Evolutionary conservation across 140 eudicot genomes (phyloP).

Genomic region (Senecio squalidus): DNA sequence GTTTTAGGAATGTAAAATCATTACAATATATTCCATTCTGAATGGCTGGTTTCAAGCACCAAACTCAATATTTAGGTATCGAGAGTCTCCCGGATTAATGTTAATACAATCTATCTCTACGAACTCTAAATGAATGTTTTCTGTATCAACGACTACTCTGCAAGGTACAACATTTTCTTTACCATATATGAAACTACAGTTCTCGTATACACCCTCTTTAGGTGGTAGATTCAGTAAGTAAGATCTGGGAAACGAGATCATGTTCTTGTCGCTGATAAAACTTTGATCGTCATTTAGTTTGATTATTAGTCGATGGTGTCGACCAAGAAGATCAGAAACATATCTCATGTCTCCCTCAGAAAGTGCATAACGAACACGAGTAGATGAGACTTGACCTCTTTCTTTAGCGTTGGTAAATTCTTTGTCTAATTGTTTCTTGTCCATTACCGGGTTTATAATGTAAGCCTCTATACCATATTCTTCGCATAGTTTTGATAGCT

Average conservation of each 20-base stretch:
- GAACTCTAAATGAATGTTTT: constrained; percentile 58
- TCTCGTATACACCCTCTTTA: constrained; percentile 66
- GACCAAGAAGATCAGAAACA: constrained; percentile 88
- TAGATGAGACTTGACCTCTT: constrained; percentile 95
- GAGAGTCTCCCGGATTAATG: constrained; percentile 29
- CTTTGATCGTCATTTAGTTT: constrained; percentile 30
- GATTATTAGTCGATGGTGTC: constrained; percentile 70
- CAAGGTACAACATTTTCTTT: constrained; percentile 50
- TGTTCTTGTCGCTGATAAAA: constrained; percentile 20
- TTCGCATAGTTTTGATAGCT: constrained; percentile 59
- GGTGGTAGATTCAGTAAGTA: constrained; percentile 86
- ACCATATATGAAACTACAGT: constrained; percentile 45
- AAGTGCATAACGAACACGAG: constrained; percentile 93
- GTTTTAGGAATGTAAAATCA: too few relatives aligned
- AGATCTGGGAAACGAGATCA: constrained; percentile 52
- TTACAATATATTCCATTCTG: constrained; percentile 9
- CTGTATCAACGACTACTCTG: constrained; percentile 57
- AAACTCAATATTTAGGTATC: constrained; percentile 67
- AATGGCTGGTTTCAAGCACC: constrained; percentile 24
- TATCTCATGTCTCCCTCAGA: constrained; percentile 77
- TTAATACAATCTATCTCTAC: constrained; percentile 31
- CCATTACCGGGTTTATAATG: constrained; percentile 84
- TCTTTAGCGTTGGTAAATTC: constrained; percentile 44
- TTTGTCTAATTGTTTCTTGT: constrained; percentile 42
- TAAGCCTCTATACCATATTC: constrained; percentile 70